Evolutionary conservation across 225 moss, liverwort and hornwort genomes (phyloP).

Genomic region (Sphagnum contortum): DNA sequence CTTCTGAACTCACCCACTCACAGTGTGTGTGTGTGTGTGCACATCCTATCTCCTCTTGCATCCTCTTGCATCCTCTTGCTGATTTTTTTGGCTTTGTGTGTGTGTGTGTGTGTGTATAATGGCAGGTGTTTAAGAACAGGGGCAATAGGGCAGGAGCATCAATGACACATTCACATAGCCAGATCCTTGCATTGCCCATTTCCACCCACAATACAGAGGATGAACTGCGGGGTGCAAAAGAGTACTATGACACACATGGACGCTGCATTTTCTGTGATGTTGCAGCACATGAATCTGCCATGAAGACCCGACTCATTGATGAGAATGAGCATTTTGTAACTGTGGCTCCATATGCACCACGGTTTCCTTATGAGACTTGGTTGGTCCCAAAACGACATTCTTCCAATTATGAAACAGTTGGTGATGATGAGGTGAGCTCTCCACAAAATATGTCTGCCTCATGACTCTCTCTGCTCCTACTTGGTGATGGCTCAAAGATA

Average conservation of each 20-base stretch:
- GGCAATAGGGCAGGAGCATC: slow-evolving; percentile 90
- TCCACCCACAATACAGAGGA: slow-evolving; percentile 41
- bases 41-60: background rate
- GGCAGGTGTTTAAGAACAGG: slow-evolving; percentile 81
- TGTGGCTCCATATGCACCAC: slow-evolving; percentile 63
- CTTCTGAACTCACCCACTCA: background rate
- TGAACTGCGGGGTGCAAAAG: slow-evolving; percentile 41
- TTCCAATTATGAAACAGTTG: slow-evolving; percentile 51
- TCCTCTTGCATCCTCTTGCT: background rate
- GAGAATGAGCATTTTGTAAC: slow-evolving; percentile 40
- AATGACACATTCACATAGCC: slow-evolving; percentile 87
- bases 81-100: background rate
- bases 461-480: too few relatives aligned
- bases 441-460: too few relatives aligned
- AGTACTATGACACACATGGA: slow-evolving; percentile 20
- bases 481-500: too few relatives aligned
- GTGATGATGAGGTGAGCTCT: slow-evolving; percentile 39
- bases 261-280: slow-evolving; percentile 60
- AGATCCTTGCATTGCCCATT: slow-evolving; percentile 69
- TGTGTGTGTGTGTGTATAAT: background rate
- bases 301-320: slow-evolving; percentile 46
- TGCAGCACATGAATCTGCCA: slow-evolving; percentile 17
- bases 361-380: slow-evolving; percentile 81
- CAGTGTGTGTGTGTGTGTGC: too few relatives aligned
- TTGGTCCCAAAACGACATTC: slow-evolving; percentile 66